These are phyloP conservation scores for Cryomyces minteri DNA, from an alignment of 495 filamentous ascomycete genomes.

Conservation along the genomic window DNA sequence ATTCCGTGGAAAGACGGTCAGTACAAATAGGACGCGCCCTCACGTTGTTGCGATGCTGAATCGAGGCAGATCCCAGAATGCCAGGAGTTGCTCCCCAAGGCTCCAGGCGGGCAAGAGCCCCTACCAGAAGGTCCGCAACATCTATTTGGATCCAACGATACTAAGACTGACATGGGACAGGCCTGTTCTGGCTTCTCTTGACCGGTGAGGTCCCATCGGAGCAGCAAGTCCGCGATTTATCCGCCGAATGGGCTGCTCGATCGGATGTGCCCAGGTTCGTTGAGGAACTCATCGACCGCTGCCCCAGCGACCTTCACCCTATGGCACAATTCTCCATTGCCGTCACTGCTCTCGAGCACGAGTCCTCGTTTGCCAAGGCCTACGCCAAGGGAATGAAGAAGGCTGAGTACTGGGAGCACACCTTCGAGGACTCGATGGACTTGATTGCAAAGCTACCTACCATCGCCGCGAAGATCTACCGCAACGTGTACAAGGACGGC, in stretches of 20 bases:
- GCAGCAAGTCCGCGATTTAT: slow-evolving; percentile 94
- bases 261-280: slow-evolving; percentile 91
- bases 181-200: slow-evolving; percentile 98
- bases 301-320: slow-evolving; percentile 93
- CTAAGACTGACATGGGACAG: slow-evolving; percentile 17
- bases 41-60: slow-evolving; percentile 8
- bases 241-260: slow-evolving; percentile 95
- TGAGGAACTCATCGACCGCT: slow-evolving; percentile 98
- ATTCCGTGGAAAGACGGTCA: slow-evolving; percentile 85
- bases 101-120: slow-evolving; percentile 86
- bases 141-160: slow-evolving; percentile 1
- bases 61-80: slow-evolving; percentile 69
- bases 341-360: slow-evolving; percentile 93
- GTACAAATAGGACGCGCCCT: slow-evolving; percentile 6
- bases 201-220: slow-evolving; percentile 93
- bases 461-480: slow-evolving; percentile 96
- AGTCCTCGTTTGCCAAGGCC: slow-evolving; percentile 91
- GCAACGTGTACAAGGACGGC: slow-evolving; percentile 98
- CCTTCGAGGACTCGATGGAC: slow-evolving; percentile 99
- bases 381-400: slow-evolving; percentile 98
- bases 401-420: slow-evolving; percentile 98
- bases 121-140: slow-evolving; percentile 59
- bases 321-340: slow-evolving; percentile 99
- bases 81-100: slow-evolving; percentile 92
- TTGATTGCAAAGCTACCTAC: slow-evolving; percentile 98